Evolutionary conservation across 148 eudicot species (phyloP), one percentile per base, ranked within the genome.

Genomic region (Silene conica): DNA sequence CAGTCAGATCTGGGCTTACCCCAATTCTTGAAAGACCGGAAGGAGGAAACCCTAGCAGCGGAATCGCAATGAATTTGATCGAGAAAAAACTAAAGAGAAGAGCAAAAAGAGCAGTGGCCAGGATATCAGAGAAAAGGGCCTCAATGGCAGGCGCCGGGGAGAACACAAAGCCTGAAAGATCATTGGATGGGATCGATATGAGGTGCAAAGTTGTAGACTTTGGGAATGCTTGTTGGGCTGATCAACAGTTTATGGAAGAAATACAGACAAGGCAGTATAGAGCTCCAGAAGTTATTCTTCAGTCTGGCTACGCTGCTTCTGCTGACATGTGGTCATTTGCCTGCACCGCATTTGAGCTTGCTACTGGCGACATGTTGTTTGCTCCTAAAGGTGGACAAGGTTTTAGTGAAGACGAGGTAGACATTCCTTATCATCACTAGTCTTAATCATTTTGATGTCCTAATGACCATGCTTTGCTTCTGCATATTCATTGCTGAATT

Each of bases 251-350:
- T 76, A 78, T 89, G 34, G 93, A 88, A 71, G 98, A 92, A 80
- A 92, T 95, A 73, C 98, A 95, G 80, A 95, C 98, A 59, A 90
- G 97, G 78, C 98, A 95, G 62, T 95, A 95, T 73, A 86, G 98
- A 81, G 96, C 98, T 70, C 98, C 98, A 69, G 98, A 95, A 86
- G 98, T 95, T 80, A 78, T 95, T 73, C 84, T 95, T 22, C 85
- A 82, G 18, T 84, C 96, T 50, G 94, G 96, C 22, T 92, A 95
- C 80, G 79, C 89, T 11, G 86, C 76, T 67, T 81, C 97, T 69
- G 89, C 86, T 71, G 98, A 95, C 83, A 87, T 95, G 90, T 95
- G 98, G 98, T 95, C 98, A 63, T 95, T 95, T 83, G 98, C 90
- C 73, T 95, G 98, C 80, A 95, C 81, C 1, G 93, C 98, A 13